phyloP scores from a whole-genome alignment of 2,329 filamentous ascomycete genomes.

The Neocucurbitaria cava region DNA sequence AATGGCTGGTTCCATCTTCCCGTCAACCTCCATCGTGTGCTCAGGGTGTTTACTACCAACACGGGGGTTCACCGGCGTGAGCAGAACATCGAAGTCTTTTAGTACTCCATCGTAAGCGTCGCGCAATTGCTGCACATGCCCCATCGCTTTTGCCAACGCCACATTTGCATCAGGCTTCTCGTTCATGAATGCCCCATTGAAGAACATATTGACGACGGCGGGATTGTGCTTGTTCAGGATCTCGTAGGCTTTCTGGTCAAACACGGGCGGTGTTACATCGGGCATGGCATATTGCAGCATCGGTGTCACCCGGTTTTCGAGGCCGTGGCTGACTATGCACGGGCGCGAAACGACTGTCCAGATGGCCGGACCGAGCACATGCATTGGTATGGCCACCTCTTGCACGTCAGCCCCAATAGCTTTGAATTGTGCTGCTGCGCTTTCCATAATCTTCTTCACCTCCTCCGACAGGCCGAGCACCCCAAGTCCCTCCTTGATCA shows the following conservation, averaged over 20 bases:
- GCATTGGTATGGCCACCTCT: conserved; percentile 58
- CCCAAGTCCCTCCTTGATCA: conserved; percentile 55
- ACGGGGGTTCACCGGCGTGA: conserved; percentile 57
- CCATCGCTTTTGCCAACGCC: conserved; percentile 55
- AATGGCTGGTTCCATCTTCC: conserved; percentile 54
- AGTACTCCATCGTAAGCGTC: conserved; percentile 58
- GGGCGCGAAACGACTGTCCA: conserved; percentile 54
- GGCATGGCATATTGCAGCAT: conserved; percentile 39
- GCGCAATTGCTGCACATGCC: conserved; percentile 55
- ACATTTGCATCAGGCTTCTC: conserved; percentile 32
- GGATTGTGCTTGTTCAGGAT: conserved; percentile 54
- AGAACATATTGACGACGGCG: conserved; percentile 54
- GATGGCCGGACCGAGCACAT: conserved; percentile 55
- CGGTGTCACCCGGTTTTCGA: conserved; percentile 38
- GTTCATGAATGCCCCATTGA: conserved; percentile 47
- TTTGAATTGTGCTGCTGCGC: conserved; percentile 48
- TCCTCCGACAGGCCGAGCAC: conserved; percentile 48
- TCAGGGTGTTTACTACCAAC: conserved; percentile 54
- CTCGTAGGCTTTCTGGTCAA: conserved; percentile 54
- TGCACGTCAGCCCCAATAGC: conserved; percentile 54
- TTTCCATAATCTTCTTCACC: conserved; percentile 49
- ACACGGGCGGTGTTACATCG: conserved; percentile 26
- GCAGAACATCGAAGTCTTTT: conserved; percentile 55
- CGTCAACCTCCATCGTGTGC: conserved; percentile 42
- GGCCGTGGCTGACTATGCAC: conserved; percentile 32